Evolutionary conservation across 2,329 filamentous ascomycete genomes (phyloP), one percentile per base, ranked within the genome.

Genomic region (Aschersonia sp.): DNA sequence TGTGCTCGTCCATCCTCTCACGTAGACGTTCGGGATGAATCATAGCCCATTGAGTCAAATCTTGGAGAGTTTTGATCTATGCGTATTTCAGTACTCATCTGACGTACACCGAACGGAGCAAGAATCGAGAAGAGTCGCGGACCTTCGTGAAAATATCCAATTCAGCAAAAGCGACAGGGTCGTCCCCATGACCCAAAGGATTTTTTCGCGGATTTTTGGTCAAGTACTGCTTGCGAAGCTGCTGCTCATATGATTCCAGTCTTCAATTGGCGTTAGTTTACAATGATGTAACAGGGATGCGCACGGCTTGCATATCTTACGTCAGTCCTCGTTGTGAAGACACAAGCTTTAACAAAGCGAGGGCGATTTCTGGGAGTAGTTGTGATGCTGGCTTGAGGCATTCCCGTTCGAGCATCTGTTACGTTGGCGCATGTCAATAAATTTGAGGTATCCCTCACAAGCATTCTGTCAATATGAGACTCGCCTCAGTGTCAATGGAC

Each of bases 321-420:
- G 84, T 94, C 44, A 97, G 71, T 53, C 89, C 89, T 53, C 89
- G 83, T 69, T 96, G 88, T 51, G 89, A 95, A 33, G 92, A 96
- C 45, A 96, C 82, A 61, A 85, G 88, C 73, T 96, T 96, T 50
- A 97, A 78, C 22, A 97, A 72, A 47, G 85, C 80, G 43, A 98
- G 75, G 37, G 87, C 90, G 56, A 97, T 87, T 48, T 90, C 79
- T 51, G 83, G 71, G 14, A 98, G 73, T 53, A 82, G 76, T 43
- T 79, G 75, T 1, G 89, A 94, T 33, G 79, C 72, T 14, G 83
- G 82, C 60, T 86, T 89, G 35, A 97, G 70, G 60, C 88, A 95
- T 68, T 95, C 89, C 44, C 75, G 75, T 68, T 97, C 92, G 40
- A 97, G 72, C 53, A 90, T 85, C 92, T 97, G 33, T 46, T 10